Evolutionary conservation across 2,329 filamentous ascomycete species (phyloP).

Genomic region (Laburnicola sp.): DNA sequence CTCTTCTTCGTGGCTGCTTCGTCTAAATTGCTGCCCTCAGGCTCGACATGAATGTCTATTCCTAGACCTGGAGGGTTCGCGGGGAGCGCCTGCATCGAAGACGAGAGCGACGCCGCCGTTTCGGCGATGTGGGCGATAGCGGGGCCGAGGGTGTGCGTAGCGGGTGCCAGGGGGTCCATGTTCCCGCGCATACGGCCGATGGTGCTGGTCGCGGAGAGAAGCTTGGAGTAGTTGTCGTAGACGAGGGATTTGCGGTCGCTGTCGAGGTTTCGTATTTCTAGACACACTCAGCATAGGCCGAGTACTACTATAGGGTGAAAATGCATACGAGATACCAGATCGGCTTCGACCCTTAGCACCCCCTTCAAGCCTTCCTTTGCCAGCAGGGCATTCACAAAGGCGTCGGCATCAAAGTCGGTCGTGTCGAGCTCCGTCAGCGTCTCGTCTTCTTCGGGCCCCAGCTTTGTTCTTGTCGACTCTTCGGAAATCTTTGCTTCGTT

Average conservation of each 20-base stretch:
- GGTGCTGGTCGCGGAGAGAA: conserved; percentile 95
- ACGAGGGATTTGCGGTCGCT: conserved; percentile 96
- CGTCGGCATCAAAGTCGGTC: conserved; percentile 70
- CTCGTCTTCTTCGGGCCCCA: conserved; percentile 57
- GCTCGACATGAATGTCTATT: conserved; percentile 30
- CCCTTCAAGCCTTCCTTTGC: conserved; percentile 67
- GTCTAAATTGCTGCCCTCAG: conserved; percentile 14
- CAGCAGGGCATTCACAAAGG: conserved; percentile 66
- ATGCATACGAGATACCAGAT: conserved; percentile 59
- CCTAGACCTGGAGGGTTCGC: conserved; percentile 29
- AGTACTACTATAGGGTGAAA: neutral
- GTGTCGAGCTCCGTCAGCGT: conserved; percentile 71
- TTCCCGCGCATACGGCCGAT: conserved; percentile 85
- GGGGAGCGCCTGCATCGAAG: conserved; percentile 38
- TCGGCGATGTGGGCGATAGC: conserved; percentile 75
- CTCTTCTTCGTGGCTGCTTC: conserved; percentile 41
- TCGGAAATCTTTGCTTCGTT: conserved; percentile 38
- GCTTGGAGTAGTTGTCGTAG: conserved; percentile 97
- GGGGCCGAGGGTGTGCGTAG: conserved; percentile 71
- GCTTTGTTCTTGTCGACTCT: conserved; percentile 31
- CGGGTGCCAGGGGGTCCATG: conserved; percentile 77
- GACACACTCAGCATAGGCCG: conserved; percentile 3
- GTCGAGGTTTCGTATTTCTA: conserved; percentile 84
- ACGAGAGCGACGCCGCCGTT: conserved; percentile 53
- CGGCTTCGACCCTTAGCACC: conserved; percentile 70